Conservation (phyloP, 495 filamentous ascomycete genomes). For the Thermothielavioides terrestris region DNA sequence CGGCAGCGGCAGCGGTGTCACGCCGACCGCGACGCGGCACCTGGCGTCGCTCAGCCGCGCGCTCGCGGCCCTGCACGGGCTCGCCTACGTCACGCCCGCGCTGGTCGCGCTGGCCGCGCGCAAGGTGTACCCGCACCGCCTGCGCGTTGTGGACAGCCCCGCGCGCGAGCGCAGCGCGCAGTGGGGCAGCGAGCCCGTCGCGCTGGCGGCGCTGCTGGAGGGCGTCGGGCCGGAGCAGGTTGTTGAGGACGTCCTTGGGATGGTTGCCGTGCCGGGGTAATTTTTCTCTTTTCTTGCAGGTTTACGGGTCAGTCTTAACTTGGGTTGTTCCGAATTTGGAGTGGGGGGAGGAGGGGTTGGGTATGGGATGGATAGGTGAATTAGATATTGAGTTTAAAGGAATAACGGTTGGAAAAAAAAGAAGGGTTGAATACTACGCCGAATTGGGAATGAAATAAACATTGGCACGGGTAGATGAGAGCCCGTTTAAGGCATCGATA, state of each 20-base stretch:
- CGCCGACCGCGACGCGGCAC: conserved; percentile 67
- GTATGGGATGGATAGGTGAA: neutral
- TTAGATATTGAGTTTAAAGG: neutral
- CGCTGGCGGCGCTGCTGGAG: conserved; percentile 56
- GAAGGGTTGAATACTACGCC: too few relatives aligned
- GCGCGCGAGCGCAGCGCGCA: conserved; percentile 80
- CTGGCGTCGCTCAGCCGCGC: conserved; percentile 57
- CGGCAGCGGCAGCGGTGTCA: too few relatives aligned
- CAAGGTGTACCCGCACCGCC: conserved; percentile 82
- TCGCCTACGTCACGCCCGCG: conserved; percentile 75
- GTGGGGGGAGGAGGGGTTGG: neutral
- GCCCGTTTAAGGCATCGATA: too few relatives aligned
- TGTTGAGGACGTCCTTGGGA: conserved; percentile 69
- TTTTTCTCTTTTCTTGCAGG: conserved; percentile 24
- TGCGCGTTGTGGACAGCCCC: conserved; percentile 53
- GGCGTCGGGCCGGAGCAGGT: conserved; percentile 67
- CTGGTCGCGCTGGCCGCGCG: conserved; percentile 73
- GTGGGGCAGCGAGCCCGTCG: conserved; percentile 75
- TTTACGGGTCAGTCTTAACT: too few relatives aligned
- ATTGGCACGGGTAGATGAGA: too few relatives aligned
- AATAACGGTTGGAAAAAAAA: neutral
- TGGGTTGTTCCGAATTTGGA: neutral
- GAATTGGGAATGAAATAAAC: too few relatives aligned
- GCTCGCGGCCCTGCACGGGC: conserved; percentile 74
- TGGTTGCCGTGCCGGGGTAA: conserved; percentile 57